These are phyloP conservation scores for Lentinus brumalis DNA, from an alignment of 768 basidiomycete genomes.

Conservation along the genomic window DNA sequence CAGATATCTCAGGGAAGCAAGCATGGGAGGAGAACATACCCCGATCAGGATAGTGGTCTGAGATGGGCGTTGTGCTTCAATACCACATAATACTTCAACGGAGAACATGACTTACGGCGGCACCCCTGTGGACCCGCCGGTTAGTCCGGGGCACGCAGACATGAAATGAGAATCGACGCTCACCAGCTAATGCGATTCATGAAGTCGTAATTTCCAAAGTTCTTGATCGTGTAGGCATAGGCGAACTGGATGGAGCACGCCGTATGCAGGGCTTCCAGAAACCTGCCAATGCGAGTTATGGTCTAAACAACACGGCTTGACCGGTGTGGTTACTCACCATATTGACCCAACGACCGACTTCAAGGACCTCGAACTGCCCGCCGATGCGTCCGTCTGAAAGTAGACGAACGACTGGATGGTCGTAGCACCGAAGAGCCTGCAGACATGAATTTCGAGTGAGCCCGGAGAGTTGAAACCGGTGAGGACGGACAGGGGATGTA, in stretches of 20 bases:
- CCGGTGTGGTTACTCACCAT: neutral
- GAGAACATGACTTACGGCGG: neutral
- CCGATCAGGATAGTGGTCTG: neutral
- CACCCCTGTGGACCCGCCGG: neutral
- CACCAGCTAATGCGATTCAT: neutral
- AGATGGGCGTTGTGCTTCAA: neutral
- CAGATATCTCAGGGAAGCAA: too few species aligned
- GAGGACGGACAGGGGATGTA: neutral
- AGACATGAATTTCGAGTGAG: too few species aligned
- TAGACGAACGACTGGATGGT: constrained; percentile 9
- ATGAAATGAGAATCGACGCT: neutral
- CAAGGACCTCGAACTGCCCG: neutral
- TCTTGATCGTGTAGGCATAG: constrained; percentile 5
- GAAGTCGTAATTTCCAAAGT: constrained; percentile 11
- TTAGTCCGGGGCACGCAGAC: neutral
- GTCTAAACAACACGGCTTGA: neutral
- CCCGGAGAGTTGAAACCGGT: neutral
- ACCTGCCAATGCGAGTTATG: neutral
- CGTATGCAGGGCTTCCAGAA: constrained; percentile 9
- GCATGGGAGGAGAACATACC: neutral
- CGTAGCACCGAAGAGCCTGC: constrained; percentile 11
- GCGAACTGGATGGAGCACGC: constrained; percentile 8
- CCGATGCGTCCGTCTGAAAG: constrained; percentile 1
- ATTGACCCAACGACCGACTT: constrained; percentile 6
- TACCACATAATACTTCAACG: neutral